Conservation (phyloP, 306 rosid genomes). For the Psophocarpus tetragonolobus region DNA sequence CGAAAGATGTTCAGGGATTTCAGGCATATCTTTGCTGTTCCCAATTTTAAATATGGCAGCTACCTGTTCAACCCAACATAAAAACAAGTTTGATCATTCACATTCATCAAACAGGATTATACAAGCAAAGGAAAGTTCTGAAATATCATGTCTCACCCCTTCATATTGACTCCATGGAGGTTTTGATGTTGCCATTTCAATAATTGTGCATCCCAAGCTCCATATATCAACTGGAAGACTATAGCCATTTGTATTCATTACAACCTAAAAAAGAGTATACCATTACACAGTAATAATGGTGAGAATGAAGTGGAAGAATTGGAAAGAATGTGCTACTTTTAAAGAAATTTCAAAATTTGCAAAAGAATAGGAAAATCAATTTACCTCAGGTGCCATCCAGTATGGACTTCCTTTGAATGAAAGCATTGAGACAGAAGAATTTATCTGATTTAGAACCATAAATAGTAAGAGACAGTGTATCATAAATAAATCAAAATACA, state of each 20-base stretch:
- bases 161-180: slow-evolving; percentile 98
- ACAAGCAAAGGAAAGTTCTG: slow-evolving; percentile 15
- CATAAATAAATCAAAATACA: background rate
- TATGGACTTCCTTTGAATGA: slow-evolving; percentile 99
- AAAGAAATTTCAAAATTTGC: background rate
- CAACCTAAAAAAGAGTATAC: slow-evolving; percentile 65
- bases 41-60: slow-evolving; percentile 99
- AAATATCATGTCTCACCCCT: slow-evolving; percentile 75
- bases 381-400: slow-evolving; percentile 99
- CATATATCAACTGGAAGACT: slow-evolving; percentile 93
- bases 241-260: slow-evolving; percentile 88
- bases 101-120: slow-evolving; percentile 18
- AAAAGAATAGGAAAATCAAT: background rate
- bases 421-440: slow-evolving; percentile 74
- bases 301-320: background rate
- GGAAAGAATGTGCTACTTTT: background rate
- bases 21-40: slow-evolving; percentile 94
- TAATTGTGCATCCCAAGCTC: slow-evolving; percentile 99
- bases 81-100: slow-evolving; percentile 32
- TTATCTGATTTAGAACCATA: slow-evolving; percentile 60
- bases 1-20: slow-evolving; percentile 90
- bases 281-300: slow-evolving; percentile 6
- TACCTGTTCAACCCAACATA: slow-evolving; percentile 61
- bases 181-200: slow-evolving; percentile 94
- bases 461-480: slow-evolving; percentile 25